Evolutionary conservation across 169 alveolate species (phyloP), one percentile per base, ranked within the genome.

Genomic region (Amoebophrya sp.): DNA sequence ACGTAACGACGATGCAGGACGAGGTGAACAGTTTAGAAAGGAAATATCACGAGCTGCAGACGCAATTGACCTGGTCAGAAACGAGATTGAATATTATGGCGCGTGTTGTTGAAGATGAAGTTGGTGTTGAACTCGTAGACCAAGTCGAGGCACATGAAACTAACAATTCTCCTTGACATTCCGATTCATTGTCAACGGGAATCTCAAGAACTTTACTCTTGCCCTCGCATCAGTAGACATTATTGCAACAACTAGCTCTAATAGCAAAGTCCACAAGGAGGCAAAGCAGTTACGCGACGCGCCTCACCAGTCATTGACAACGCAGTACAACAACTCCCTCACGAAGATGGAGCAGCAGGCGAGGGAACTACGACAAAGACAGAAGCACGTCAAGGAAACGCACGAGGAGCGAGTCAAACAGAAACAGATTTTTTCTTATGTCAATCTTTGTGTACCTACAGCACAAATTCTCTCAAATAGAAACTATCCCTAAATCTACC

Each of bases 321-420:
- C 83, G 83, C 83, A 65, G 83, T 65, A 65, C 83, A 65, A 65
- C 83, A 65, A 65, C 83, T 29, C 83, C 36, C 83, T 65, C 33
- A 65, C 83, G 83, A 65, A 65, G 83, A 65, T 65, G 83, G 83
- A 65, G 83, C 36, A 6, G 36, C 83, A 65, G 83, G 0, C 36
- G 36, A 29, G 83, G 83, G 83, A 65, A 36, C 83, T 65, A 26
- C 83, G 83, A 36, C 83, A 65, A 26, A 65, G n/a, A 18, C 83
- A 65, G 26, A 65, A 65, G 83, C 83, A 65, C 83, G 83, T 65
- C 36, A 65, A 65, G 83, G 83, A 65, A 18, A 65, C 83, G 83
- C 83, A 65, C 83, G 83, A 65, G n/a, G 83, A 65, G 2, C 18
- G 83, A 1, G 83, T 65, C 10, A 1, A 26, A 6, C 83, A 65